These are phyloP conservation scores for Pterocarpus santalinus DNA, from an alignment of 306 rosid species.

Conservation along the genomic window DNA sequence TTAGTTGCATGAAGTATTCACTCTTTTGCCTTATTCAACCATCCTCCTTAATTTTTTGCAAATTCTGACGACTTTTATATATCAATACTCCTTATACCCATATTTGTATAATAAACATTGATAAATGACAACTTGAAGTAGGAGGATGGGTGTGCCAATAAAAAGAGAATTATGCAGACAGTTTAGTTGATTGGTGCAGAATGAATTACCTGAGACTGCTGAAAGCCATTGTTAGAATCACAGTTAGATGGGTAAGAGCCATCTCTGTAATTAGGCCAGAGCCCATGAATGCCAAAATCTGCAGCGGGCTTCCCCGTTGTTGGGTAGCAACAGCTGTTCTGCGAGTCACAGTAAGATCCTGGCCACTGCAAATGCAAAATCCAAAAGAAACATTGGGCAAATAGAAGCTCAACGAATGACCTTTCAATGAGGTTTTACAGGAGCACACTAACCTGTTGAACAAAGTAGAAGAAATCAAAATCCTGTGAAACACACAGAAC, in stretches of 20 bases:
- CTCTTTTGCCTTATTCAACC: too few species aligned
- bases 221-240: conserved; percentile 56
- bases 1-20: too few species aligned
- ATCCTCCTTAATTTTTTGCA: too few species aligned
- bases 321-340: conserved; percentile 61
- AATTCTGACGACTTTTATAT: too few species aligned
- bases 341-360: conserved; percentile 66
- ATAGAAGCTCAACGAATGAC: not conserved
- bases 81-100: too few species aligned
- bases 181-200: not conserved
- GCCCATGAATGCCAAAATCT: conserved; percentile 65
- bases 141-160: not conserved
- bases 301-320: conserved; percentile 63
- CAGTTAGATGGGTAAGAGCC: conserved; percentile 64
- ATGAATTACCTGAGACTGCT: conserved; percentile 53
- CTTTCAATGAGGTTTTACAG: too few species aligned
- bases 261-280: conserved; percentile 65
- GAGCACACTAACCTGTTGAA: conserved; percentile 55
- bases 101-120: too few species aligned
- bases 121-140: too few species aligned
- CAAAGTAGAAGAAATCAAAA: conserved; percentile 73
- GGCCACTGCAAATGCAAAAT: conserved; percentile 55
- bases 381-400: not conserved
- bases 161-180: not conserved
- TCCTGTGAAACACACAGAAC: conserved; percentile 53